Percentiles rank a stretch among this genome's conserved stretches.
These are phyloP conservation scores for Populus ilicifolia DNA, from an alignment of 345 rosid species.

Conservation along the genomic window DNA sequence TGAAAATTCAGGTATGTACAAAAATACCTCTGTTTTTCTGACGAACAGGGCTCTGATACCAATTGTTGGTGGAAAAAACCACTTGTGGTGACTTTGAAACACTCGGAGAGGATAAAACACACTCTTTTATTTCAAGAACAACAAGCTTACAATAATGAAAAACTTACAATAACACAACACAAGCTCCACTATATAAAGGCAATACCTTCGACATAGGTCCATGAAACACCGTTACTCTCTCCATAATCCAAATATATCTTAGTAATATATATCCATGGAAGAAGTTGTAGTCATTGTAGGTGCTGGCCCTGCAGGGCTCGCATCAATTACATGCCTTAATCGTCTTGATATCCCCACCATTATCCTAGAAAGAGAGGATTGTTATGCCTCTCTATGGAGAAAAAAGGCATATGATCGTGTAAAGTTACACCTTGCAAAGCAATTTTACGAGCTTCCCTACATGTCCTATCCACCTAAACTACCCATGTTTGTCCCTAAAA, in stretches of 20 bases:
- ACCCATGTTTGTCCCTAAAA: constrained; percentile 7
- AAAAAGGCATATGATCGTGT: constrained; percentile 22
- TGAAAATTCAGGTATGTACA: too few relatives aligned
- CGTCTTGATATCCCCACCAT: constrained; percentile 1
- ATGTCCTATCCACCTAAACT: constrained; percentile 5
- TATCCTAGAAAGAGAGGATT: constrained; percentile 20
- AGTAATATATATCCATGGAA: background rate
- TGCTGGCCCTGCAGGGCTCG: constrained; percentile 28
- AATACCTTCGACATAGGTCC: too few relatives aligned
- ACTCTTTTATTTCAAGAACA: too few relatives aligned
- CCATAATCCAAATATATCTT: background rate
- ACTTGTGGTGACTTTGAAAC: too few relatives aligned
- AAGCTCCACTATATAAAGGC: too few relatives aligned
- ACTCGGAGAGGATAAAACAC: too few relatives aligned
- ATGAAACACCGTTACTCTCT: background rate
- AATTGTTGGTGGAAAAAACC: too few relatives aligned
- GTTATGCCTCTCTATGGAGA: constrained; percentile 22
- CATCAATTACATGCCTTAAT: constrained; percentile 19
- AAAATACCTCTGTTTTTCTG: too few relatives aligned
- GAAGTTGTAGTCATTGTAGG: constrained; percentile 12
- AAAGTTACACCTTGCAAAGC: constrained; percentile 17
- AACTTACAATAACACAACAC: too few relatives aligned
- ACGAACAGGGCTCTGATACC: too few relatives aligned
- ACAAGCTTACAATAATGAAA: too few relatives aligned
- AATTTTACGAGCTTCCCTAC: constrained; percentile 24